These are phyloP conservation scores for Ceratobasidium sp. DNA, from an alignment of 1,284 basidiomycete species.

Conservation along the genomic window DNA sequence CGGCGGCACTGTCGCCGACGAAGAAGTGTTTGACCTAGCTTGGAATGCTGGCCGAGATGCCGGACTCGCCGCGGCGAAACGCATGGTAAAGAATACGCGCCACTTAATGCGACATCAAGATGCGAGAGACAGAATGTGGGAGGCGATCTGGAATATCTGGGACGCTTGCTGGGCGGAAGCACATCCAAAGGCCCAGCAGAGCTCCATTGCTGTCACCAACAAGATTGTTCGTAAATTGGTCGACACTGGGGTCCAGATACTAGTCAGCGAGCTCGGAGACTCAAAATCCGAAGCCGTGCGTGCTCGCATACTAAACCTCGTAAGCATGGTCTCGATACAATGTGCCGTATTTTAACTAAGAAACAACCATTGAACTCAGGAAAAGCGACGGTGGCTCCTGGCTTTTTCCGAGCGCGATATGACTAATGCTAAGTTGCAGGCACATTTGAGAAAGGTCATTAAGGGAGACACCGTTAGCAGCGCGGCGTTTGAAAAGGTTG, in stretches of 20 bases:
- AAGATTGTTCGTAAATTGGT: not conserved
- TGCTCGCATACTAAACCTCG: not conserved
- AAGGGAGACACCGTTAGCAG: conserved; percentile 2
- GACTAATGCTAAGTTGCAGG: conserved; percentile 12
- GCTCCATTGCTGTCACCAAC: not conserved
- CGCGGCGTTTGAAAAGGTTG: not conserved
- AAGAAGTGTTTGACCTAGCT: not conserved
- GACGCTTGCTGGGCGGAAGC: conserved; percentile 14
- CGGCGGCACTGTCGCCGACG: not conserved
- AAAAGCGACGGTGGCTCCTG: not conserved
- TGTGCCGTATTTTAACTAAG: not conserved
- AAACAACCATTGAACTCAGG: not conserved
- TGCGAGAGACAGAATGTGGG: conserved; percentile 20
- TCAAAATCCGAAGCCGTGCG: not conserved
- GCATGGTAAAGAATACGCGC: conserved; percentile 4
- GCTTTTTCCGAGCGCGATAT: not conserved
- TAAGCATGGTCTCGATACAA: not conserved
- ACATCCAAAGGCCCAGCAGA: not conserved
- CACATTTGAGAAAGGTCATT: not conserved
- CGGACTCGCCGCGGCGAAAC: not conserved
- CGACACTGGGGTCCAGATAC: not conserved
- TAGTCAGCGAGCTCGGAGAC: not conserved
- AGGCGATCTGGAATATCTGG: conserved; percentile 11
- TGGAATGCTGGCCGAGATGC: conserved; percentile 1
- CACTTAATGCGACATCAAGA: not conserved